These are phyloP conservation scores for Suhomyces maxii DNA, from an alignment of 1,139 yeast genomes.

Conservation along the genomic window DNA sequence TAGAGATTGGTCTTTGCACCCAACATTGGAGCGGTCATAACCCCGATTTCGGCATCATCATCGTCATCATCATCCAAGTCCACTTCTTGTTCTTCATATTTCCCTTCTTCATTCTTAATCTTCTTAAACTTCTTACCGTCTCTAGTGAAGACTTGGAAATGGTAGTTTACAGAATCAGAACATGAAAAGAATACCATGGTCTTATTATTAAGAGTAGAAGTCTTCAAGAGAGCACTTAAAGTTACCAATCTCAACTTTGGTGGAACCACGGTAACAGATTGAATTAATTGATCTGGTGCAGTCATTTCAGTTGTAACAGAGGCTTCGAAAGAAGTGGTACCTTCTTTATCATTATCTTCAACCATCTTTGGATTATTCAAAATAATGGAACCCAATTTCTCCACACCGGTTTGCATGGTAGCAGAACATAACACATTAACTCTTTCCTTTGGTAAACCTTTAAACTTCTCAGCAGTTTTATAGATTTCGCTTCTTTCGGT, in stretches of 20 bases:
- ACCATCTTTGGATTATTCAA: constrained; percentile 72
- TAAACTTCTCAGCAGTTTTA: constrained; percentile 41
- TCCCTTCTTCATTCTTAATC: constrained; percentile 29
- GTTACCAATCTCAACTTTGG: constrained; percentile 88
- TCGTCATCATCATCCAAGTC: constrained; percentile 16
- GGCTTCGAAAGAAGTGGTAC: constrained; percentile 42
- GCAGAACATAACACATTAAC: constrained; percentile 91
- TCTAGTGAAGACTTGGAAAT: constrained; percentile 70
- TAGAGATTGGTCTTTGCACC: constrained; percentile 52
- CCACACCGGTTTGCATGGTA: constrained; percentile 79
- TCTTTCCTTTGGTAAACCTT: constrained; percentile 65
- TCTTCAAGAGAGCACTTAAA: constrained; percentile 62
- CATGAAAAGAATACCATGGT: constrained; percentile 90
- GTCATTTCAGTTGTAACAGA: constrained; percentile 34
- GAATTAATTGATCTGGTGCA: constrained; percentile 91
- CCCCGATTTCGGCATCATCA: constrained; percentile 37
- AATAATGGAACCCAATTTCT: constrained; percentile 75
- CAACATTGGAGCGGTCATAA: constrained; percentile 55
- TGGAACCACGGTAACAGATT: constrained; percentile 78
- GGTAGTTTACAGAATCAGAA: constrained; percentile 93
- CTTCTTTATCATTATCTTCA: constrained; percentile 22
- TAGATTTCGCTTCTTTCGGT: constrained; percentile 44
- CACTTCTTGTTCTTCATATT: constrained; percentile 19
- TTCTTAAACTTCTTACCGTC: constrained; percentile 45
- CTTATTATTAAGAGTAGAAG: constrained; percentile 42